Evolutionary conservation across 73 alveolate genomes (phyloP), one percentile per base, ranked within the genome.

Genomic region (Paramecium sexaurelia): DNA sequence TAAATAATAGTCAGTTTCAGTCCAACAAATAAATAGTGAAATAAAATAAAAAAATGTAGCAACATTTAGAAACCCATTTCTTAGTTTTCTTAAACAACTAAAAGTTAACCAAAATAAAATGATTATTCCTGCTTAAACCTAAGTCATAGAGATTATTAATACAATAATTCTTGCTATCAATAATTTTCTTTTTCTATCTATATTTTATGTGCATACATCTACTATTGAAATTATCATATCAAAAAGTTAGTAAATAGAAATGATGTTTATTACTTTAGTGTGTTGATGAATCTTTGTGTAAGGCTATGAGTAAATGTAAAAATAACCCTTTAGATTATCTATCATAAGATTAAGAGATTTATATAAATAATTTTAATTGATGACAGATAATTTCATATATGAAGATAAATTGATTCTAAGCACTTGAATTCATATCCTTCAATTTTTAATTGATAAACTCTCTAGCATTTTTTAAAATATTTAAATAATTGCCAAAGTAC

Each of bases 1-100:
- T 29, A 61, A 29, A 61, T 61, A 61, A 61, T 61, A 61, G 43
- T 61, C 83, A 61, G 83, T 61, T 61, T 61, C 83, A 61, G 83
- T 61, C 83, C 83, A 61, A 8, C 39, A 61, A 10, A 61, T 61
- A 61, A 32, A 29, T 11, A 61, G 43, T 29, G 47, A 61, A 32
- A 61, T 61, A 32, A 61, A 61, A 29, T 61, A 61, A 11, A 61
- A 6, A 32, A 61, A 61, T 32, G 83, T 61, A 61, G 83, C 83
- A 26, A 61, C 83, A 61, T 61, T 61, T 2, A 61, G 47, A 26
- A 61, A 61, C 7, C 83, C 83, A 61, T 32, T 61, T n/a, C 83
- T 61, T 61, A 61, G 7, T 61, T 61, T 61, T 32, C 83, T 61
- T 32, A 61, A 61, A 32, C 26, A 61, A 10, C 26, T 19, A 10